A percentile compares a stretch with the other conserved stretches of the same genome.
phyloP scores from a whole-genome alignment of 1,139 yeast genomes.

The Suhomyces guaymorum region DNA sequence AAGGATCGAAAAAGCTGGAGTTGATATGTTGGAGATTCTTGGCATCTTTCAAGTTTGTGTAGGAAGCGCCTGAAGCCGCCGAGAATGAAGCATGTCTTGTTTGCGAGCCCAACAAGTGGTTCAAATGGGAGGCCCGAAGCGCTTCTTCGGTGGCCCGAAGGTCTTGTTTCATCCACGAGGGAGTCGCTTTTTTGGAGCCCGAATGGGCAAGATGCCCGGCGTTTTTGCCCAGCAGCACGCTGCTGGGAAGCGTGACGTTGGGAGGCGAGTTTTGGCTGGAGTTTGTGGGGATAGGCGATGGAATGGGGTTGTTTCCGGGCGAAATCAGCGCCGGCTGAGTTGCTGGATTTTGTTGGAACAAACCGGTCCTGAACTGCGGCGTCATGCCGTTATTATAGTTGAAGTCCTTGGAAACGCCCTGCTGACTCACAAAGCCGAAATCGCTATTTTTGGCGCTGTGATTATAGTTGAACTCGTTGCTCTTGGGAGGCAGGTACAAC shows the following conservation, averaged over 20 bases:
- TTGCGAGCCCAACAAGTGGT: slow-evolving; percentile 13
- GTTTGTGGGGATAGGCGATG: slow-evolving; percentile 28
- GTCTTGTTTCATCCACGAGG: slow-evolving; percentile 5
- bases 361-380: slow-evolving; percentile 27
- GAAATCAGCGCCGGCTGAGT: slow-evolving; percentile 7
- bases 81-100: slow-evolving; percentile 75
- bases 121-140: slow-evolving; percentile 9
- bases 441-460: not conserved
- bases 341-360: slow-evolving; percentile 17
- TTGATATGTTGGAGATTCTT: slow-evolving; percentile 27
- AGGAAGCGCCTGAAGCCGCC: slow-evolving; percentile 74
- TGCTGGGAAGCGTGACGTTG: slow-evolving; percentile 13
- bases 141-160: slow-evolving; percentile 6
- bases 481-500: slow-evolving; percentile 22
- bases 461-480: slow-evolving; percentile 11
- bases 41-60: slow-evolving; percentile 55
- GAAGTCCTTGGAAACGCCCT: slow-evolving; percentile 14
- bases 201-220: not conserved
- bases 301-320: slow-evolving; percentile 17
- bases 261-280: slow-evolving; percentile 27
- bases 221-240: too few relatives aligned
- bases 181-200: not conserved
- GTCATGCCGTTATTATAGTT: slow-evolving; percentile 5
- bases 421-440: too few relatives aligned
- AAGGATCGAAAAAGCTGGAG: slow-evolving; percentile 38